Conservation (phyloP, 768 basidiomycete species). For the Austroboletus eburneus region DNA sequence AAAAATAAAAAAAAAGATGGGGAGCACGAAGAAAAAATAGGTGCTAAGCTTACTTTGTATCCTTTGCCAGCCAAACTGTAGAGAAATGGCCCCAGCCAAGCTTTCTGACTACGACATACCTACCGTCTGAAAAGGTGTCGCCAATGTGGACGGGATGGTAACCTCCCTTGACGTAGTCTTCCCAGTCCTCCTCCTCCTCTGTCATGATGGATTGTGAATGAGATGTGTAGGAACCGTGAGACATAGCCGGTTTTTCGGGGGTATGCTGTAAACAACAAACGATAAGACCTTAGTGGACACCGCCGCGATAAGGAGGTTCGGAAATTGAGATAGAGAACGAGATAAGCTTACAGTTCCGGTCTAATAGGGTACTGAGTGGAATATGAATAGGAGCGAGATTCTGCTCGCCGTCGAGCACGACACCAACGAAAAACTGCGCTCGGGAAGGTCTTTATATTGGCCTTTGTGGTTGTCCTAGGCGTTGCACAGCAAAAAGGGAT, state of each 20-base stretch:
- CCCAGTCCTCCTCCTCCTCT: constrained; percentile 91
- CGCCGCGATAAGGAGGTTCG: constrained; percentile 28
- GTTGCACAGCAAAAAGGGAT: constrained; percentile 8
- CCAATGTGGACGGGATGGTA: constrained; percentile 95
- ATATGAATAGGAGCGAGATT: neutral
- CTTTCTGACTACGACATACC: constrained; percentile 91
- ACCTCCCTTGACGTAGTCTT: constrained; percentile 80
- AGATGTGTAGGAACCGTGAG: constrained; percentile 73
- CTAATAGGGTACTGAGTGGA: constrained; percentile 25
- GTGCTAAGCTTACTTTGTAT: constrained; percentile 58
- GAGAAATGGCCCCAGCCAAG: constrained; percentile 96
- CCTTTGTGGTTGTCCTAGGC: constrained; percentile 1
- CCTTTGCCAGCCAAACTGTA: constrained; percentile 87
- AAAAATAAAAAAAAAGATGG: constrained; percentile 6
- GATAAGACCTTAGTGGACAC: constrained; percentile 26
- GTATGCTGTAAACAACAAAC: constrained; percentile 34
- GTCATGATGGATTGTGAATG: constrained; percentile 76
- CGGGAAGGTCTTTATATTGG: neutral
- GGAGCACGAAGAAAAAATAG: neutral
- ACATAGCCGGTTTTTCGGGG: constrained; percentile 42
- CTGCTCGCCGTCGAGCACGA: neutral
- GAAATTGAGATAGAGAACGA: constrained; percentile 21
- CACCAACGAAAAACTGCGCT: neutral
- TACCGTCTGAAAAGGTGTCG: constrained; percentile 79
- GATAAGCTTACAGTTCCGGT: constrained; percentile 24